phyloP scores from a whole-genome alignment of 495 filamentous ascomycete genomes.

The Penicillium diatomitis region DNA sequence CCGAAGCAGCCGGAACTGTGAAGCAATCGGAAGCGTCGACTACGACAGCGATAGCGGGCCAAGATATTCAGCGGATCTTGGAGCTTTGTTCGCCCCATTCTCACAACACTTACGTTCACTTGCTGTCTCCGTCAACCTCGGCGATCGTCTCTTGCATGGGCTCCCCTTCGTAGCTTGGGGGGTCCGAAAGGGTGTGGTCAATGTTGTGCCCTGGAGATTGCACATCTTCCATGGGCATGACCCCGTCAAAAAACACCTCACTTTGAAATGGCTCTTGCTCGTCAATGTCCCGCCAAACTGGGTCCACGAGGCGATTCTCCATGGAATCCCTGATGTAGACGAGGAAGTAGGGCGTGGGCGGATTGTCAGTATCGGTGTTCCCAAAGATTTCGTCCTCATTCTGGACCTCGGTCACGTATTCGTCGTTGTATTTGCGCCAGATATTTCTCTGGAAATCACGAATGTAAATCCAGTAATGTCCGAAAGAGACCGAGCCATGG shows the following conservation, averaged over 20 bases:
- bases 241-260: not conserved
- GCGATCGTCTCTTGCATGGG: not conserved
- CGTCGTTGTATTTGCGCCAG: conserved; percentile 95
- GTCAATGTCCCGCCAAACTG: conserved; percentile 42
- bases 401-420: conserved; percentile 60
- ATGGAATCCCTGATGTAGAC: conserved; percentile 66
- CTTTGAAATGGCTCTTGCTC: conserved; percentile 13
- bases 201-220: conserved; percentile 3
- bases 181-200: conserved; percentile 22
- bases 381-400: conserved; percentile 57
- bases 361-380: conserved; percentile 47
- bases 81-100: too few relatives aligned
- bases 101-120: too few relatives aligned
- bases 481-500: conserved; percentile 56
- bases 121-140: too few relatives aligned
- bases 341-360: conserved; percentile 77
- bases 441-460: conserved; percentile 70
- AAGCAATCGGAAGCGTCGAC: too few relatives aligned
- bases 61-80: too few relatives aligned
- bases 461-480: conserved; percentile 98
- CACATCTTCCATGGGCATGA: conserved; percentile 14
- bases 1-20: too few relatives aligned
- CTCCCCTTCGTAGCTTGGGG: conserved; percentile 22
- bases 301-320: conserved; percentile 53
- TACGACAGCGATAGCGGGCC: too few relatives aligned